Evolutionary conservation across 257 asterid genomes (phyloP).

Genomic region (Solanum bukasovii): DNA sequence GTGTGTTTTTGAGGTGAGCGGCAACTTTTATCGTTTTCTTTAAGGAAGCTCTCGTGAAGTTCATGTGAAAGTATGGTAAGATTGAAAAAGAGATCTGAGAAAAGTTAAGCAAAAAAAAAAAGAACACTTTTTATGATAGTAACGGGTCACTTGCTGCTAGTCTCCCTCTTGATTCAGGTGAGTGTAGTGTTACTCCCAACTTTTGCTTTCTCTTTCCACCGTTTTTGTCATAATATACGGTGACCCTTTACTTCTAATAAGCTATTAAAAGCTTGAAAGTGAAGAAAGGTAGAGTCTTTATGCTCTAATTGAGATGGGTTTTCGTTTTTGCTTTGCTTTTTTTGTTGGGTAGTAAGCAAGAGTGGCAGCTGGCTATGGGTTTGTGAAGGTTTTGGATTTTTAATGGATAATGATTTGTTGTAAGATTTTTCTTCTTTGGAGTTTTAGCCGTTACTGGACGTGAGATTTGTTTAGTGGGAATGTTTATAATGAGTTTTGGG

Average conservation of each 20-base stretch:
- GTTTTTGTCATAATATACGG: conserved; percentile 6
- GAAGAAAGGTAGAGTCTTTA: conserved; percentile 9
- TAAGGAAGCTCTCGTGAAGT: conserved; percentile 40
- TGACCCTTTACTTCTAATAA: neutral
- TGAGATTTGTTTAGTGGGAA: neutral
- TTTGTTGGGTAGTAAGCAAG: neutral
- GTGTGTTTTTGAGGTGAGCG: neutral
- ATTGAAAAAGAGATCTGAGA: conserved; percentile 54
- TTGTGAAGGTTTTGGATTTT: neutral
- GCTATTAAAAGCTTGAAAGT: neutral
- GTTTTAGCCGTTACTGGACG: neutral
- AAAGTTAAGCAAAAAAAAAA: neutral
- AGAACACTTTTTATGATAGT: conserved; percentile 25
- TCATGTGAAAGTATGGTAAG: conserved; percentile 29
- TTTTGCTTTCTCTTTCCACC: conserved; percentile 14
- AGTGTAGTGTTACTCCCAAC: conserved; percentile 13
- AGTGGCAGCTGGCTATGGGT: neutral
- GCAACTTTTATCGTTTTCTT: neutral
- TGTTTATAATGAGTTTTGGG: neutral
- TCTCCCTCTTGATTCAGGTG: conserved; percentile 65
- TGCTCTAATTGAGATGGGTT: conserved; percentile 6
- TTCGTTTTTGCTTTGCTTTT: conserved; percentile 3
- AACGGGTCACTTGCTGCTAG: conserved; percentile 53
- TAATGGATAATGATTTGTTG: neutral
- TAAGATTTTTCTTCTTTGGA: neutral